Conservation (phyloP, 495 filamentous ascomycete genomes). For the Aspergillus saccharolyticus region DNA sequence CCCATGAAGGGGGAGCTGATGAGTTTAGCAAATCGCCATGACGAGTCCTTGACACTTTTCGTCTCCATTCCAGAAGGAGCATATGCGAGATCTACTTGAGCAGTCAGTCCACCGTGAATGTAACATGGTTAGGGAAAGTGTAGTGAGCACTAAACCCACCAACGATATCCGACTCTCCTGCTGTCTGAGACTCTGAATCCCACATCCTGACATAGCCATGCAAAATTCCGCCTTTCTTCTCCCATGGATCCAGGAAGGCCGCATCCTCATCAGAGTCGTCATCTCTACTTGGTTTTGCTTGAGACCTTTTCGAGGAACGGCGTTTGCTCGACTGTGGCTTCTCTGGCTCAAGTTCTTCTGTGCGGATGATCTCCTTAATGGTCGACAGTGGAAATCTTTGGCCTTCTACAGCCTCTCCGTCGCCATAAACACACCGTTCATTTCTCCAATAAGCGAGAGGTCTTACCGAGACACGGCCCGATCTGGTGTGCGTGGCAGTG, state of each 20-base stretch:
- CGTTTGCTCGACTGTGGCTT: constrained; percentile 31
- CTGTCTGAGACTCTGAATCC: constrained; percentile 47
- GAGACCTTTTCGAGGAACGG: constrained; percentile 29
- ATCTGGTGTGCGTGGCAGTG: constrained; percentile 47
- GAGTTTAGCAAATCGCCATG: constrained; percentile 83
- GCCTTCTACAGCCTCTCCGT: constrained; percentile 48
- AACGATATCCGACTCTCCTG: constrained; percentile 50
- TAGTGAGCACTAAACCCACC: constrained; percentile 32
- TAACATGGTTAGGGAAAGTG: background rate
- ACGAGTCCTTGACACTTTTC: constrained; percentile 64
- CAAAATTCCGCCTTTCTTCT: constrained; percentile 53
- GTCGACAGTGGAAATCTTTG: constrained; percentile 54
- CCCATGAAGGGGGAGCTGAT: constrained; percentile 80
- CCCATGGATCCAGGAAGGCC: constrained; percentile 55
- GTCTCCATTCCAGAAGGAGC: constrained; percentile 70
- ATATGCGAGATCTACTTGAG: constrained; percentile 60
- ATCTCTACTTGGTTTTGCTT: constrained; percentile 32
- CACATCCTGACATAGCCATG: constrained; percentile 54
- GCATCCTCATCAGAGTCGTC: constrained; percentile 44
- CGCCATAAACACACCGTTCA: constrained; percentile 67
- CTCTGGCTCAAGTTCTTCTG: constrained; percentile 54
- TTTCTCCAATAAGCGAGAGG: constrained; percentile 86
- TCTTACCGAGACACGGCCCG: constrained; percentile 55
- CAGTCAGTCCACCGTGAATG: constrained; percentile 12
- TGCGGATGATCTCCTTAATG: constrained; percentile 71